Percentiles rank a stretch among this genome's conserved stretches.
Evolutionary conservation across 1,139 yeast species (phyloP).

Genomic region (Candida gigantensis): DNA sequence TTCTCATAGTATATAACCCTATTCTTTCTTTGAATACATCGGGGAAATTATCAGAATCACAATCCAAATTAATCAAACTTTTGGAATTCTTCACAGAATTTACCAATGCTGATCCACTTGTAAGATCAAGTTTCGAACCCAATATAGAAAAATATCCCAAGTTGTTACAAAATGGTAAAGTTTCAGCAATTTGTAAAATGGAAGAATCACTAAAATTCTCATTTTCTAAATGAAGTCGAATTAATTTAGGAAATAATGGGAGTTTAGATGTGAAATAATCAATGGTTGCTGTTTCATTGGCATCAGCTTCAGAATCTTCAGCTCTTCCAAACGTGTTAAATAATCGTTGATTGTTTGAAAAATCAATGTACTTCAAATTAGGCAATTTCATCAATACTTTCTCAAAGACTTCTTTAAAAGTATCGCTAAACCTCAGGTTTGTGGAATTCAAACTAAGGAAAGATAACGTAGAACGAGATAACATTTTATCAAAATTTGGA

Average conservation of each 20-base stretch:
- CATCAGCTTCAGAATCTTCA: constrained; percentile 4
- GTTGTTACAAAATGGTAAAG: constrained; percentile 59
- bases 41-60: constrained; percentile 41
- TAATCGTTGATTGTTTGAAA: constrained; percentile 63
- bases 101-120: constrained; percentile 40
- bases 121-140: constrained; percentile 57
- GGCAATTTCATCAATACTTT: constrained; percentile 42
- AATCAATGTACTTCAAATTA: constrained; percentile 60
- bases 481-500: constrained; percentile 20
- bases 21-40: constrained; percentile 54
- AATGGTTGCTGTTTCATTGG: constrained; percentile 23
- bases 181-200: constrained; percentile 58
- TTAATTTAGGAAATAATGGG: constrained; percentile 59
- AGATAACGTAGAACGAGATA: constrained; percentile 39
- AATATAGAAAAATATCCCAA: constrained; percentile 59
- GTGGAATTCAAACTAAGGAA: constrained; percentile 77
- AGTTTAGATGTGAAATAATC: constrained; percentile 51
- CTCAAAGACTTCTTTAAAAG: constrained; percentile 36
- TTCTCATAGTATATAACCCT: constrained; percentile 69
- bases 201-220: constrained; percentile 50
- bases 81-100: constrained; percentile 44
- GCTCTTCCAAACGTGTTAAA: constrained; percentile 34
- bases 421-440: constrained; percentile 40
- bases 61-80: constrained; percentile 41
- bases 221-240: constrained; percentile 63